Conservation (phyloP, 495 filamentous ascomycete genomes). For the Beverwykella pulmonaria region DNA sequence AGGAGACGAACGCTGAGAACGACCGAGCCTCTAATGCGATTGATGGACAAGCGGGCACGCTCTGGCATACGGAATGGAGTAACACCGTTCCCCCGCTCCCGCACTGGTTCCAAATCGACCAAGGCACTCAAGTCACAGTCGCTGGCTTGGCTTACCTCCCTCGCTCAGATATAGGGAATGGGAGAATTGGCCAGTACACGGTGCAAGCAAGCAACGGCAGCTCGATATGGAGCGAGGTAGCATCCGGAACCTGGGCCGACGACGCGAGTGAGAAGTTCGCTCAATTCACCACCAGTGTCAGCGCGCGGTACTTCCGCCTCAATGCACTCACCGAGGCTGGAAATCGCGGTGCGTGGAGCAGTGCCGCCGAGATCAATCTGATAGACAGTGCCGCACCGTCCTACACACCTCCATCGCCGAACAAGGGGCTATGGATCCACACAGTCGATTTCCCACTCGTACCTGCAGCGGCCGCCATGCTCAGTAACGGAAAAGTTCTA, state of each 20-base stretch:
- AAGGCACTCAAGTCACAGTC: slow-evolving; percentile 1
- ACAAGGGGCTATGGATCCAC: slow-evolving; percentile 51
- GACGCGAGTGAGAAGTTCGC: slow-evolving; percentile 47
- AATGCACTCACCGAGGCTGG: slow-evolving; percentile 47
- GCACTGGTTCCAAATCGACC: slow-evolving; percentile 31
- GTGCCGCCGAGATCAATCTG: slow-evolving; percentile 44
- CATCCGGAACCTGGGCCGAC: slow-evolving; percentile 52
- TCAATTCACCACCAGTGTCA: slow-evolving; percentile 44
- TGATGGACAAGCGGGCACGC: slow-evolving; percentile 14
- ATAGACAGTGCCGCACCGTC: background rate
- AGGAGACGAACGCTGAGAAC: background rate
- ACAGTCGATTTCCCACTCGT: slow-evolving; percentile 59
- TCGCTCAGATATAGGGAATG: slow-evolving; percentile 41
- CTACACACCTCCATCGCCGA: slow-evolving; percentile 39
- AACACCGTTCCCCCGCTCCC: slow-evolving; percentile 8
- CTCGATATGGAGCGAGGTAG: slow-evolving; percentile 42
- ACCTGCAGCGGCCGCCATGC: slow-evolving; percentile 49
- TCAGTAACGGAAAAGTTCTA: slow-evolving; percentile 48
- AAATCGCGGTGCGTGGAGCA: slow-evolving; percentile 41
- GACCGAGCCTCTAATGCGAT: slow-evolving; percentile 11
- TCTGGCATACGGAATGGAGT: slow-evolving; percentile 26
- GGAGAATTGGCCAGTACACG: slow-evolving; percentile 48
- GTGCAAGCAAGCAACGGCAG: slow-evolving; percentile 48
- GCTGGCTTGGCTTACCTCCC: slow-evolving; percentile 37
- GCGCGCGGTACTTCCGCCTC: slow-evolving; percentile 50